Evolutionary conservation across 441 rosid genomes (phyloP).

Genomic region (Eutrema salsugineum): DNA sequence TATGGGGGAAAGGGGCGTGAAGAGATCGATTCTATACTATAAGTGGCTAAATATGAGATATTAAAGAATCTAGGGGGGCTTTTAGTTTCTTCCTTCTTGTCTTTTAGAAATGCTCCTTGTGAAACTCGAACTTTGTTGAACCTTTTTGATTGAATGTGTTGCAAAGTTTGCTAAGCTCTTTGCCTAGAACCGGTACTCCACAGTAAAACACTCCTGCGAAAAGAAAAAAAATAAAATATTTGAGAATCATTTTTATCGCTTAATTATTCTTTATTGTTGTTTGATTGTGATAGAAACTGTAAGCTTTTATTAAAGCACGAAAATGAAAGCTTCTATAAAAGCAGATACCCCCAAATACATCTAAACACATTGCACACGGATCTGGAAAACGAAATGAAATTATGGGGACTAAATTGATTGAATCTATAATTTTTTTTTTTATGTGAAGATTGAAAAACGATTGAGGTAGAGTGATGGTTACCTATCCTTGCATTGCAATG

Average conservation of each 20-base stretch:
- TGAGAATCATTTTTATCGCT: neutral
- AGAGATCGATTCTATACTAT: conserved; percentile 13
- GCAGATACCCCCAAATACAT: neutral
- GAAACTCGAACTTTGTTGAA: conserved; percentile 68
- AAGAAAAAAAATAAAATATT: neutral
- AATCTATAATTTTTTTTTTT: neutral
- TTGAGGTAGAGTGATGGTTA: conserved; percentile 38
- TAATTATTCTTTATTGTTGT: neutral
- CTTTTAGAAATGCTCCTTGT: conserved; percentile 63
- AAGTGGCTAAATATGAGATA: conserved; percentile 14
- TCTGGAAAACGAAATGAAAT: neutral
- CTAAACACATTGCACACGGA: neutral
- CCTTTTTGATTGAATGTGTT: conserved; percentile 68
- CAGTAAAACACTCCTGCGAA: conserved; percentile 65
- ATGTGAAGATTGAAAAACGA: neutral
- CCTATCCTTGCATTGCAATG: conserved; percentile 68
- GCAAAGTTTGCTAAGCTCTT: conserved; percentile 66
- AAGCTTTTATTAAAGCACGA: conserved; percentile 1
- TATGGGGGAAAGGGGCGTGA: neutral
- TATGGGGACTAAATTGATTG: neutral
- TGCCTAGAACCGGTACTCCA: conserved; percentile 65
- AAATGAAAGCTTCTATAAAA: neutral
- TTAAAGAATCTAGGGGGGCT: conserved; percentile 10
- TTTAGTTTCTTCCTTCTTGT: conserved; percentile 12
- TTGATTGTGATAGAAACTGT: conserved; percentile 9